phyloP scores from a whole-genome alignment of 805 yeast species.

The Schwanniomyces sp. region DNA sequence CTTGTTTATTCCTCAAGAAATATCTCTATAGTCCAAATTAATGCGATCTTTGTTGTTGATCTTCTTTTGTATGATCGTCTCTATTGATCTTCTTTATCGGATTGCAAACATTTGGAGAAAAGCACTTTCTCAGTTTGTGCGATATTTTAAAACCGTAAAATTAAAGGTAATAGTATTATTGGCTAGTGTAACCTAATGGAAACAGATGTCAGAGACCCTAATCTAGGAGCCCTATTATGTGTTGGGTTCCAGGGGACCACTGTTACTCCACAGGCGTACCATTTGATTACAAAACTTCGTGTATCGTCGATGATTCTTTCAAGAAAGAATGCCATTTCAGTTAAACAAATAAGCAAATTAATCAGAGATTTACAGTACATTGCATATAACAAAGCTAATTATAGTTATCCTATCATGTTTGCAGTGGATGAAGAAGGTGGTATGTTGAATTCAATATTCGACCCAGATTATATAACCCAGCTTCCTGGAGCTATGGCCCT shows the following conservation, averaged over 20 bases:
- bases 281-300: constrained; percentile 49
- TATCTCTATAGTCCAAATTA: too few relatives aligned
- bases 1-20: neutral
- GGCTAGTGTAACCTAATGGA: neutral
- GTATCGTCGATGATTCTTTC: constrained; percentile 54
- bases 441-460: constrained; percentile 58
- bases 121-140: too few relatives aligned
- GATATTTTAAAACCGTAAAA: too few relatives aligned
- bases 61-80: too few relatives aligned
- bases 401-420: constrained; percentile 52
- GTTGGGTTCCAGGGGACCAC: constrained; percentile 60
- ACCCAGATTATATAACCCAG: constrained; percentile 50
- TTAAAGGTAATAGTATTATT: too few relatives aligned
- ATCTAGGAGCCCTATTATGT: constrained; percentile 53
- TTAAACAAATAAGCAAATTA: constrained; percentile 47
- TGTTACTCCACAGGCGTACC: constrained; percentile 52
- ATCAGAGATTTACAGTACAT: constrained; percentile 54
- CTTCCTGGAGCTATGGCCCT: constrained; percentile 68
- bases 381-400: constrained; percentile 49
- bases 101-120: too few relatives aligned
- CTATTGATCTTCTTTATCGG: too few relatives aligned
- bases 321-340: constrained; percentile 50
- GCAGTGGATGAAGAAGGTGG: constrained; percentile 68
- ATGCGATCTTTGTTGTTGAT: too few relatives aligned
- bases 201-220: neutral